A percentile compares a stretch with the other conserved stretches of the same genome.
Evolutionary conservation across 495 filamentous ascomycete species (phyloP).

Genomic region (Annulohypoxylon bovei): DNA sequence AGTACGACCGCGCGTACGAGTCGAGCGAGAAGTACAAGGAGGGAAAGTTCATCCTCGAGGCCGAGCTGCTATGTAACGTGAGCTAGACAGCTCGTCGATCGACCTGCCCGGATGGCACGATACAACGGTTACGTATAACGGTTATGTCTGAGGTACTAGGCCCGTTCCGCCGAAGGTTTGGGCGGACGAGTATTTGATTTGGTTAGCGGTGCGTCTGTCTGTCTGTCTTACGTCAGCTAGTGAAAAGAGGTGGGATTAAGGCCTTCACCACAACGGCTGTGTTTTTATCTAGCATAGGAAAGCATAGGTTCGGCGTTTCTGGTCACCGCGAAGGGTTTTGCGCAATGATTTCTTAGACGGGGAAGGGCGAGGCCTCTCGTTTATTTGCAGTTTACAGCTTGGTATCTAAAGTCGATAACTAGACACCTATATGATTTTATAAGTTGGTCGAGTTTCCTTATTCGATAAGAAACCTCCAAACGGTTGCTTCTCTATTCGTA

Average conservation of each 20-base stretch:
- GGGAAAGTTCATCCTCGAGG: conserved; percentile 96
- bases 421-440: neutral
- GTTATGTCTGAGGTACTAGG: neutral
- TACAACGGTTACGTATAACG: too few relatives aligned
- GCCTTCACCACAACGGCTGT: neutral
- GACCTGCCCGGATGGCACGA: neutral
- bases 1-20: conserved; percentile 98
- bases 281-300: conserved; percentile 14
- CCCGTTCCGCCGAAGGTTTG: neutral
- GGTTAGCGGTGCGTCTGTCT: neutral
- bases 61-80: conserved; percentile 86
- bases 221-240: neutral
- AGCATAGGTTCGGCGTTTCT: conserved; percentile 29
- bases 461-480: neutral
- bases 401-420: neutral
- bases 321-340: neutral
- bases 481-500: neutral
- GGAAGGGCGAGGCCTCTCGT: neutral
- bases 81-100: conserved; percentile 48
- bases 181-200: conserved; percentile 1
- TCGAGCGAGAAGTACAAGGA: conserved; percentile 96
- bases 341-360: conserved; percentile 10
- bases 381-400: neutral
- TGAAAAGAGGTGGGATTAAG: neutral
- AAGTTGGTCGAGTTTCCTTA: neutral